phyloP scores from a whole-genome alignment of 768 basidiomycete species.

The Lepiota venenata region DNA sequence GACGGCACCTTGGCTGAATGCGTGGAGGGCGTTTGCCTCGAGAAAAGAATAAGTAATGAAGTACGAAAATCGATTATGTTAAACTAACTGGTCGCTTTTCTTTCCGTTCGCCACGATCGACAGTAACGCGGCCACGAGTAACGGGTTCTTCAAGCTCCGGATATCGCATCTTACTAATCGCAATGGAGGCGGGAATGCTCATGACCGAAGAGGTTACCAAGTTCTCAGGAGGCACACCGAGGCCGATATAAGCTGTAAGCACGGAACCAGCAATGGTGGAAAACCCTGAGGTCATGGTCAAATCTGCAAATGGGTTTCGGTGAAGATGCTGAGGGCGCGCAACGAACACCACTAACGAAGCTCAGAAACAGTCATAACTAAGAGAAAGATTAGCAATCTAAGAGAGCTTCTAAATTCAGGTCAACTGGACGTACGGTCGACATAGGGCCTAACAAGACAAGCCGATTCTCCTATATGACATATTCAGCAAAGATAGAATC shows the following conservation, averaged over 20 bases:
- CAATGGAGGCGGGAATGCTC: constrained; percentile 93
- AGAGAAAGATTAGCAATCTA: neutral
- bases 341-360: constrained; percentile 43
- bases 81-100: constrained; percentile 43
- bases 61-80: neutral
- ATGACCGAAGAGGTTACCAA: constrained; percentile 88
- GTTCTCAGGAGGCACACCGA: constrained; percentile 78
- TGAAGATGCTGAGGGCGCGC: neutral
- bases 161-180: constrained; percentile 84
- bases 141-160: constrained; percentile 86
- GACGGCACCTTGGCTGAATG: constrained; percentile 80
- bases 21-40: constrained; percentile 79
- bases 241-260: constrained; percentile 74
- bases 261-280: constrained; percentile 93
- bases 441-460: constrained; percentile 80
- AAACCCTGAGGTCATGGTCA: constrained; percentile 91
- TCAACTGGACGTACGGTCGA: constrained; percentile 44
- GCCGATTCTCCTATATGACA: constrained; percentile 60
- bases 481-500: neutral
- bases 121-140: constrained; percentile 75
- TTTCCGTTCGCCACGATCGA: constrained; percentile 72
- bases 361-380: constrained; percentile 80
- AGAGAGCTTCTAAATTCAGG: constrained; percentile 3
- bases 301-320: constrained; percentile 31
- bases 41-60: constrained; percentile 2